Conservation (phyloP, 164 flowering plant species). For the Vitis cinerea region DNA sequence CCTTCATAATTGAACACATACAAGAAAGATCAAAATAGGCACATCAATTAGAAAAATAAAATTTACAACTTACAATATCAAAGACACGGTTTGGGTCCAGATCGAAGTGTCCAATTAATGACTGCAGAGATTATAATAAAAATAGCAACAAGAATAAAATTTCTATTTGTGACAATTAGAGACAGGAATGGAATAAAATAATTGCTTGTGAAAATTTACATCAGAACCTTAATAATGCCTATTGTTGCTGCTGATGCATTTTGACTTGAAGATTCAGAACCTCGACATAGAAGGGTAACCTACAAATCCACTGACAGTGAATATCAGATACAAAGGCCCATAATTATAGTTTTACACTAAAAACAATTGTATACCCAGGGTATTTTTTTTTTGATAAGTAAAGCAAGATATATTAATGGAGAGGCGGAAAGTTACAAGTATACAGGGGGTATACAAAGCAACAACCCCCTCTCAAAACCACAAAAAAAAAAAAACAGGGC, state of each 20-base stretch:
- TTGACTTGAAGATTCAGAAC: slow-evolving; percentile 45
- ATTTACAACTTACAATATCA: slow-evolving; percentile 83
- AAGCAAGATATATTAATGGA: too few relatives aligned
- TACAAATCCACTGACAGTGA: slow-evolving; percentile 27
- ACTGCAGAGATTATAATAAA: slow-evolving; percentile 47
- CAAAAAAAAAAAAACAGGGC: too few relatives aligned
- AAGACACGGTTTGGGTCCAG: slow-evolving; percentile 98
- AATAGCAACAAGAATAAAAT: neutral
- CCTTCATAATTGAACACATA: neutral
- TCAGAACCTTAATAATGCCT: slow-evolving; percentile 86
- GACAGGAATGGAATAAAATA: neutral
- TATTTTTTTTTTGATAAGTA: too few relatives aligned
- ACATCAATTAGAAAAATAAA: neutral
- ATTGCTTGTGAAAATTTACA: neutral
- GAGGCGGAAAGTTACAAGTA: too few relatives aligned
- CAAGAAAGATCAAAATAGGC: neutral
- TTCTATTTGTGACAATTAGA: neutral
- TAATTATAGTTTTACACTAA: neutral
- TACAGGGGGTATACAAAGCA: too few relatives aligned
- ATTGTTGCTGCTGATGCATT: slow-evolving; percentile 65
- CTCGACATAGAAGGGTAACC: slow-evolving; percentile 91
- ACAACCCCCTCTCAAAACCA: too few relatives aligned
- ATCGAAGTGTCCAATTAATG: slow-evolving; percentile 97
- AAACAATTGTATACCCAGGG: neutral
- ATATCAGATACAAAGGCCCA: slow-evolving; percentile 6